Base-by-base conservation (phyloP, 225 moss, liverwort and hornwort genomes). In the Rhytidiadelphus loreus region DNA sequence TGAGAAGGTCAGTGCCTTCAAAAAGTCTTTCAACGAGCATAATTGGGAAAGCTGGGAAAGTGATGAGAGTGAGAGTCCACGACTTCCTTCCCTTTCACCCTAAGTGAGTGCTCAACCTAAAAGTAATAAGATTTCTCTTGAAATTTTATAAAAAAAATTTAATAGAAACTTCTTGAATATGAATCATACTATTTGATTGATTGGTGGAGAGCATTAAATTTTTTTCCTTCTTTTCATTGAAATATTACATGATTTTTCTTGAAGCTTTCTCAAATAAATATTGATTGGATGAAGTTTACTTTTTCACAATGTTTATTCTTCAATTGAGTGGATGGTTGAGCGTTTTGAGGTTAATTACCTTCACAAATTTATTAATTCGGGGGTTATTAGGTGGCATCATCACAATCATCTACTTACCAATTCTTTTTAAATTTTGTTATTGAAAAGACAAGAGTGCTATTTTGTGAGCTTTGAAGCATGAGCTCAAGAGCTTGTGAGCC, bases 311-410 rank as follows among this genome's bases (percentile, higher is more conserved):
- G 1, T 26, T 78, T 39, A 26, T 25, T 4, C 16, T 26, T 37
- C 6, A 78, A 25, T 0, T n/a, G 0, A n/a, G 4, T 26, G 1
- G 14, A 25, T 56, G 25, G 9, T 57, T 57, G 4, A 58, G 18
- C 0, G 1, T 39, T 57, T 17, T 0, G 1, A 1, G 7, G 0
- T 39, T 39, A 5, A 58, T 39, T 1, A 58, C 6, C 10, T 79
- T 39, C 1, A 26, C 11, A 39, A 79, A 18, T 26, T n/a, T 57
- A 11, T 17, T 10, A 7, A 26, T n/a, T 16, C 9, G 0, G 37
- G 22, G 0, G 1, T 0, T 5, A 5, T 53, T 24, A 25, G 11
- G 4, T n/a, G 26, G 16, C n/a, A n/a, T 26, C 11, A 56, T 56
- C 0, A 11, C 11, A n/a, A 26, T n/a, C 56, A 56, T 2, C 7